Conservation (phyloP, 345 rosid genomes). For the Litchi chinensis region DNA sequence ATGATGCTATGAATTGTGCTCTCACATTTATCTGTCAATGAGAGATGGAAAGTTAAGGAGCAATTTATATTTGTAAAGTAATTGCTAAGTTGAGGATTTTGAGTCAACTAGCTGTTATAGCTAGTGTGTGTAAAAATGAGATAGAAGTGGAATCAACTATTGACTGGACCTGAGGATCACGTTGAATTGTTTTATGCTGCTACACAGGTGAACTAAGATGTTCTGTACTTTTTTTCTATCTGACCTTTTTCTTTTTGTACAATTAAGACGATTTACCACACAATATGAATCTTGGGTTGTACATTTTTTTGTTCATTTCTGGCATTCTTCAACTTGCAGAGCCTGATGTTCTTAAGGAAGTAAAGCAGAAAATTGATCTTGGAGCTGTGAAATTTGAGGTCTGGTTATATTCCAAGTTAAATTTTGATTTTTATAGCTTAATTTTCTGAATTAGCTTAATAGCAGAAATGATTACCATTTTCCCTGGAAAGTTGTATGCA, state of each 20-base stretch:
- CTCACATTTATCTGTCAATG: background rate
- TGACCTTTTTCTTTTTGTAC: background rate
- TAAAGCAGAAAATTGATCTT: slow-evolving; percentile 85
- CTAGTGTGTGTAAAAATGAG: background rate
- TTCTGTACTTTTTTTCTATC: background rate
- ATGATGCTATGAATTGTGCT: background rate
- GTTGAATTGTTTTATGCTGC: background rate
- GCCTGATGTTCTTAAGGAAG: slow-evolving; percentile 89
- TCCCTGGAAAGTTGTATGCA: background rate
- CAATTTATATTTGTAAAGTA: background rate
- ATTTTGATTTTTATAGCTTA: background rate
- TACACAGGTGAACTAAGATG: background rate
- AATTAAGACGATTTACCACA: too few species aligned
- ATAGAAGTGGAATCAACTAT: background rate
- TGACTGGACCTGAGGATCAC: background rate
- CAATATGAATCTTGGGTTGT: background rate
- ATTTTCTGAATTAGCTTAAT: background rate
- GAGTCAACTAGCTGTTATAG: background rate
- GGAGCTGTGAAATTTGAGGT: slow-evolving; percentile 97
- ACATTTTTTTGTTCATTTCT: slow-evolving; percentile 7
- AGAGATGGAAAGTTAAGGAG: background rate
- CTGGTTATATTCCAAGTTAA: slow-evolving; percentile 11
- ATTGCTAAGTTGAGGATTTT: background rate
- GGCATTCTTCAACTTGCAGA: slow-evolving; percentile 54
- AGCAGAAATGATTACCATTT: background rate